Evolutionary conservation across 768 basidiomycete genomes (phyloP).

Genomic region (Austroboletus festivus): DNA sequence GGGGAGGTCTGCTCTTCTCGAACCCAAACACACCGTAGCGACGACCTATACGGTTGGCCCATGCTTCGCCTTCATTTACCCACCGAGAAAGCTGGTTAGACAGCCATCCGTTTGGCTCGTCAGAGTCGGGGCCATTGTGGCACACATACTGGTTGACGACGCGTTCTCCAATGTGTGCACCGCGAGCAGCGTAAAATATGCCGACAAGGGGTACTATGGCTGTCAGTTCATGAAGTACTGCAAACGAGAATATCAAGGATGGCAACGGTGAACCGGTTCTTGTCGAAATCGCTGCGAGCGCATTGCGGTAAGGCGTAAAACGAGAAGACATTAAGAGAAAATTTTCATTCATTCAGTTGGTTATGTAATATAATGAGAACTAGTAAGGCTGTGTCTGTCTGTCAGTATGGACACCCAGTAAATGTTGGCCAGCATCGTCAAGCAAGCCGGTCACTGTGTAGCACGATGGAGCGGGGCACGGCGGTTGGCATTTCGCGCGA

Average conservation of each 20-base stretch:
- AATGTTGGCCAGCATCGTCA: constrained; percentile 18
- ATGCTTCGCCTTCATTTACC: constrained; percentile 75
- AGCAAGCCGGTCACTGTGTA: constrained; percentile 6
- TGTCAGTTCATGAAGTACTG: constrained; percentile 81
- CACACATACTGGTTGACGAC: constrained; percentile 45
- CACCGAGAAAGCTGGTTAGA: constrained; percentile 47
- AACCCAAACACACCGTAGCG: constrained; percentile 83
- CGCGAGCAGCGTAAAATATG: constrained; percentile 66
- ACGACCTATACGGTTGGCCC: constrained; percentile 67
- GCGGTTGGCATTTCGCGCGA: not conserved
- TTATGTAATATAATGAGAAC: constrained; percentile 20
- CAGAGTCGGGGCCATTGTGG: not conserved
- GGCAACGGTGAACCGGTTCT: constrained; percentile 74
- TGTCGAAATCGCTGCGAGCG: constrained; percentile 56
- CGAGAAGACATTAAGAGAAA: constrained; percentile 27
- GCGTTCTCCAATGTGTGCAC: constrained; percentile 65
- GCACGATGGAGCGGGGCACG: not conserved
- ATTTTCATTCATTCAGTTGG: not conserved
- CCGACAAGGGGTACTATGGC: constrained; percentile 74
- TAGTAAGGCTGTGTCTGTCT: constrained; percentile 13
- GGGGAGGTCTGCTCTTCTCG: constrained; percentile 42
- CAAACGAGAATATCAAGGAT: constrained; percentile 76
- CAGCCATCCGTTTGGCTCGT: constrained; percentile 37
- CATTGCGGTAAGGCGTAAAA: constrained; percentile 48
- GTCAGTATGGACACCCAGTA: too few species aligned